Percentiles rank a stretch among this genome's conserved stretches.
Evolutionary conservation across 2,329 filamentous ascomycete species (phyloP).

Genomic region (Ceratocystis huliohia): DNA sequence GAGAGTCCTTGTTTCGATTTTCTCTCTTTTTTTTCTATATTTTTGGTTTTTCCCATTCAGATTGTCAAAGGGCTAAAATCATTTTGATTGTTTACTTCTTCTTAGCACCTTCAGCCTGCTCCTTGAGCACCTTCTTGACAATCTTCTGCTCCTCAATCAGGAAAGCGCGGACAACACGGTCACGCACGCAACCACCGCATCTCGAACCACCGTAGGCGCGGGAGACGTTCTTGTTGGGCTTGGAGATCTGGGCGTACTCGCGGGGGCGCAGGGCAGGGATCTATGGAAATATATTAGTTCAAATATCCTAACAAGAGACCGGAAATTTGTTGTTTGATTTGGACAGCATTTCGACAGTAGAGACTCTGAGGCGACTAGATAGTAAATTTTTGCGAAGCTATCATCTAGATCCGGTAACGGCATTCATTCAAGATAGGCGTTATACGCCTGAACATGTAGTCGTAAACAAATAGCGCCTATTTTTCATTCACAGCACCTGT

Average conservation of each 20-base stretch:
- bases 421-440: neutral
- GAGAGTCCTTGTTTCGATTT: conserved; percentile 18
- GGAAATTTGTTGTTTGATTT: neutral
- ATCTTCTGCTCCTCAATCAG: conserved; percentile 99
- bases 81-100: conserved; percentile 50
- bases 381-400: neutral
- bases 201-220: conserved; percentile 96
- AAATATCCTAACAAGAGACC: neutral
- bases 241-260: conserved; percentile 93
- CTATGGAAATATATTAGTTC: conserved; percentile 33
- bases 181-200: conserved; percentile 97
- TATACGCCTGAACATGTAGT: neutral
- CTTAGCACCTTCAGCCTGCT: conserved; percentile 67
- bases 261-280: conserved; percentile 93
- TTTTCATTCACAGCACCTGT: too few species aligned
- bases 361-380: neutral
- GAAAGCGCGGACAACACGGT: conserved; percentile 96
- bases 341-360: conserved; percentile 5
- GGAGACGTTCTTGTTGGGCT: conserved; percentile 98
- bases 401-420: neutral
- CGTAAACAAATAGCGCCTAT: too few species aligned
- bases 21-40: conserved; percentile 19
- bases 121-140: conserved; percentile 99
- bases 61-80: conserved; percentile 19
- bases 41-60: conserved; percentile 13